Percentiles rank a stretch among this genome's conserved stretches.
phyloP scores from a whole-genome alignment of 2,329 filamentous ascomycete species.

The Exserohilum turcica region DNA sequence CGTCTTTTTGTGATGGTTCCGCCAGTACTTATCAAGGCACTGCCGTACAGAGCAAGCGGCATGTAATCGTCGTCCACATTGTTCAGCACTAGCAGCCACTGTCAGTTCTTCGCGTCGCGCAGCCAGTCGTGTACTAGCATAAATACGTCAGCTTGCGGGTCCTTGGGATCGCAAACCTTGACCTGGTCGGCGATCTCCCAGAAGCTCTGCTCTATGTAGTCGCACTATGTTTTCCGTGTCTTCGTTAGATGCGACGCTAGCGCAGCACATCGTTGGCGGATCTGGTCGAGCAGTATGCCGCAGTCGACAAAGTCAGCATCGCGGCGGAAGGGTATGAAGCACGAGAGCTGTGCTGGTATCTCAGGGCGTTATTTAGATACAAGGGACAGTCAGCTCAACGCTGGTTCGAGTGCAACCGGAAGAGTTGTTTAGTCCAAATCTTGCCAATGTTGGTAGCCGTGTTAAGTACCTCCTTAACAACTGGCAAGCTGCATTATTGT shows the following conservation, averaged over 20 bases:
- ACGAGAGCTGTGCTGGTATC: too few species aligned
- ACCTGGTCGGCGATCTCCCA: conserved; percentile 10
- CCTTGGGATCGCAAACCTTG: neutral
- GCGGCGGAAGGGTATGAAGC: conserved; percentile 37
- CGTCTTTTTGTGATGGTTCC: conserved; percentile 38
- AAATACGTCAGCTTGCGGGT: neutral
- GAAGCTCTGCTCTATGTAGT: conserved; percentile 22
- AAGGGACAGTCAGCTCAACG: too few species aligned
- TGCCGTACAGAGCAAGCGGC: conserved; percentile 4
- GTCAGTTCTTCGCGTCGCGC: neutral
- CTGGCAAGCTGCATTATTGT: too few species aligned
- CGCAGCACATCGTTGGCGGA: conserved; percentile 10
- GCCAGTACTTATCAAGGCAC: conserved; percentile 50
- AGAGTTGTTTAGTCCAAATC: too few species aligned
- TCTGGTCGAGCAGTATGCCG: conserved; percentile 11
- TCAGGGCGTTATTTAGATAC: too few species aligned
- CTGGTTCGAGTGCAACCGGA: too few species aligned
- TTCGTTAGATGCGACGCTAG: conserved; percentile 18
- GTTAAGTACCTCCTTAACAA: too few species aligned
- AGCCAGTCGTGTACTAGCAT: conserved; percentile 2
- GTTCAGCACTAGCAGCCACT: neutral
- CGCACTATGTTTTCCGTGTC: too few species aligned
- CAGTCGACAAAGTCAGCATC: conserved; percentile 23
- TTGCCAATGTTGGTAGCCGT: too few species aligned
- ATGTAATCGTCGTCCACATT: neutral